Conservation (phyloP, 768 basidiomycete genomes). For the Suillus fuscotomentosus region DNA sequence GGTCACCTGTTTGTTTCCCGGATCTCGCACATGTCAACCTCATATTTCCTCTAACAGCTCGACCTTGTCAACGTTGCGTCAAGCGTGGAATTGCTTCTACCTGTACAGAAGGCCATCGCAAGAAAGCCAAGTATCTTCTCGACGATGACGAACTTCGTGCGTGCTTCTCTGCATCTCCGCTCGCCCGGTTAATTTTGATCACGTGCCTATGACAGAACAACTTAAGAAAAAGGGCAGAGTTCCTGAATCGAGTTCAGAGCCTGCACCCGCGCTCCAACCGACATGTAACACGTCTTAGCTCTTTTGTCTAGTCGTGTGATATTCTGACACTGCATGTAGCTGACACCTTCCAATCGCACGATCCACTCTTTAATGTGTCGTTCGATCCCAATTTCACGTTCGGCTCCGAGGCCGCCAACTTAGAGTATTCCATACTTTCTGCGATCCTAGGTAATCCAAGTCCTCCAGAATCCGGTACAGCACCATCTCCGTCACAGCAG, state of each 20-base stretch:
- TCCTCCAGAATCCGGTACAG: slow-evolving; percentile 34
- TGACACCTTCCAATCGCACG: slow-evolving; percentile 51
- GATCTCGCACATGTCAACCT: slow-evolving; percentile 11
- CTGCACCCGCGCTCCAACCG: slow-evolving; percentile 23
- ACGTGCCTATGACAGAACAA: slow-evolving; percentile 37
- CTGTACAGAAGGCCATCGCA: slow-evolving; percentile 93
- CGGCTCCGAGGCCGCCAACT: slow-evolving; percentile 87
- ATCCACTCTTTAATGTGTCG: slow-evolving; percentile 55
- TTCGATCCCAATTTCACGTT: slow-evolving; percentile 68
- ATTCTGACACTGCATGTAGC: slow-evolving; percentile 30
- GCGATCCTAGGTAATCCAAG: slow-evolving; percentile 84
- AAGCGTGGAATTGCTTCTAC: slow-evolving; percentile 88
- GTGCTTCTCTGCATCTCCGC: slow-evolving; percentile 19
- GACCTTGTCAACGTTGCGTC: slow-evolving; percentile 93
- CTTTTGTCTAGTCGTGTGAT: slow-evolving; percentile 2
- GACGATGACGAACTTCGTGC: slow-evolving; percentile 91
- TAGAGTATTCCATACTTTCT: slow-evolving; percentile 94
- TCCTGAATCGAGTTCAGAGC: slow-evolving; percentile 31
- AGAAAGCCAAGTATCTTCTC: slow-evolving; percentile 96
- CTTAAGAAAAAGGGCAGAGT: slow-evolving; percentile 28
- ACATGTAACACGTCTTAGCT: slow-evolving; percentile 26
- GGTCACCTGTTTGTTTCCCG: slow-evolving; percentile 32
- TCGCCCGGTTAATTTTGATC: slow-evolving; percentile 15
- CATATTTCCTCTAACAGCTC: slow-evolving; percentile 51
- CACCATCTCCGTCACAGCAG: slow-evolving; percentile 30